These are phyloP conservation scores for Pisolithus sp. DNA, from an alignment of 768 basidiomycete genomes.

Conservation along the genomic window DNA sequence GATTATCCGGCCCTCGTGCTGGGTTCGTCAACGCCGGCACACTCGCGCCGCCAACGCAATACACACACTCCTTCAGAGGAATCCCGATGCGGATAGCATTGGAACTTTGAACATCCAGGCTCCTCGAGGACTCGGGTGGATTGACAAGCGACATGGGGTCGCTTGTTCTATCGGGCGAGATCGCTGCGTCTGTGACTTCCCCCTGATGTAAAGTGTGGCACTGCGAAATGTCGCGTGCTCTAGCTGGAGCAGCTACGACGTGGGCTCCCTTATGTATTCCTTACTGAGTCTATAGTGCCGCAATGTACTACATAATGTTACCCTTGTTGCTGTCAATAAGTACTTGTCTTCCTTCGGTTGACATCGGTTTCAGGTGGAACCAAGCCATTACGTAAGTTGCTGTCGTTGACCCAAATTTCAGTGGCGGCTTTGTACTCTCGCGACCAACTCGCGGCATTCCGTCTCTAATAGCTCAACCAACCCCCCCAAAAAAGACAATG, in stretches of 20 bases:
- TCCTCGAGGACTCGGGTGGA: background rate
- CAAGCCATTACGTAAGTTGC: background rate
- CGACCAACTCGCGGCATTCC: background rate
- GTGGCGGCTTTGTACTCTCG: background rate
- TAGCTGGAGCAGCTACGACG: background rate
- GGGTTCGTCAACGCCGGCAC: background rate
- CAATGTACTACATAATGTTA: background rate
- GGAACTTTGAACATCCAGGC: background rate
- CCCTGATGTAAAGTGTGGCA: background rate
- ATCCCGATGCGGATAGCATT: background rate
- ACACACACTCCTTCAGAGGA: background rate
- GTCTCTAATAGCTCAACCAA: background rate
- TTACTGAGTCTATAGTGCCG: background rate
- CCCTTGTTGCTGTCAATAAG: background rate
- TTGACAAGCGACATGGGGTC: background rate
- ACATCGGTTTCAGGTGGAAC: background rate
- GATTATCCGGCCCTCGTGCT: background rate
- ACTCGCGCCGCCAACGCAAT: background rate
- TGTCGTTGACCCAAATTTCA: background rate
- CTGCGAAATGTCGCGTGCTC: background rate
- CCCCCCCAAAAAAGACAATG: constrained; percentile 9
- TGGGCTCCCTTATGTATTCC: background rate
- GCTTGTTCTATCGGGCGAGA: background rate
- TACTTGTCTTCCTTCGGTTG: background rate
- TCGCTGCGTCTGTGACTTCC: background rate